Evolutionary conservation across 2,329 filamentous ascomycete species (phyloP).

Genomic region (Fusarium goolgardi): DNA sequence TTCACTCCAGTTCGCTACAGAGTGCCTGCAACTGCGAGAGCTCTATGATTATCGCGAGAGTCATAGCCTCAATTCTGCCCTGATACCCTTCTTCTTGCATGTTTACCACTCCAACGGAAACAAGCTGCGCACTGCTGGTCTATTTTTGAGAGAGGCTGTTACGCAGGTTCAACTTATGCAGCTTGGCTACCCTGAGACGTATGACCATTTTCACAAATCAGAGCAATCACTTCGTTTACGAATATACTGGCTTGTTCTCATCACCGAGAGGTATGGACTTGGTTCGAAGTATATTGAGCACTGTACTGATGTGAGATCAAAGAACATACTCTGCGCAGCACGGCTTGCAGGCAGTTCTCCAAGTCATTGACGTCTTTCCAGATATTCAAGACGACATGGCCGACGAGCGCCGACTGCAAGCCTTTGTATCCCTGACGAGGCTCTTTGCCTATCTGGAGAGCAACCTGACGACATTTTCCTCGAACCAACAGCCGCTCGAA

Average conservation of each 20-base stretch:
- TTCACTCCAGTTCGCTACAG: slow-evolving; percentile 32
- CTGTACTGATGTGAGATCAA: background rate
- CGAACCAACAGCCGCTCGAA: slow-evolving; percentile 31
- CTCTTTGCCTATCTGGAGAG: slow-evolving; percentile 44
- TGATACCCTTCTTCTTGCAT: slow-evolving; percentile 47
- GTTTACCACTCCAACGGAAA: slow-evolving; percentile 47
- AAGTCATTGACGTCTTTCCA: slow-evolving; percentile 40
- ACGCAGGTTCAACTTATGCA: slow-evolving; percentile 42
- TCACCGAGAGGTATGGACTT: slow-evolving; percentile 34
- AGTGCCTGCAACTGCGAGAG: slow-evolving; percentile 36
- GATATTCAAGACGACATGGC: slow-evolving; percentile 32
- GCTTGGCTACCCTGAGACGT: slow-evolving; percentile 39
- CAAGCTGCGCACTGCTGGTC: slow-evolving; percentile 44
- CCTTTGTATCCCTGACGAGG: slow-evolving; percentile 39
- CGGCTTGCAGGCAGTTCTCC: slow-evolving; percentile 39
- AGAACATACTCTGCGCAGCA: slow-evolving; percentile 44
- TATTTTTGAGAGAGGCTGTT: slow-evolving; percentile 43
- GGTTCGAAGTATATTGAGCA: fast-evolving
- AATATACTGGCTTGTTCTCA: slow-evolving; percentile 45
- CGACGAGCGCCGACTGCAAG: slow-evolving; percentile 33
- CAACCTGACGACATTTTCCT: slow-evolving; percentile 38
- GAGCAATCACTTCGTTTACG: slow-evolving; percentile 41
- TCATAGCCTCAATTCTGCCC: slow-evolving; percentile 30
- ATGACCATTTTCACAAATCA: slow-evolving; percentile 17
- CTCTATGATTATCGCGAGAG: slow-evolving; percentile 44